These are phyloP conservation scores for Stephanodiscus minutulus DNA, from an alignment of 108 stramenopile genomes.

Conservation along the genomic window DNA sequence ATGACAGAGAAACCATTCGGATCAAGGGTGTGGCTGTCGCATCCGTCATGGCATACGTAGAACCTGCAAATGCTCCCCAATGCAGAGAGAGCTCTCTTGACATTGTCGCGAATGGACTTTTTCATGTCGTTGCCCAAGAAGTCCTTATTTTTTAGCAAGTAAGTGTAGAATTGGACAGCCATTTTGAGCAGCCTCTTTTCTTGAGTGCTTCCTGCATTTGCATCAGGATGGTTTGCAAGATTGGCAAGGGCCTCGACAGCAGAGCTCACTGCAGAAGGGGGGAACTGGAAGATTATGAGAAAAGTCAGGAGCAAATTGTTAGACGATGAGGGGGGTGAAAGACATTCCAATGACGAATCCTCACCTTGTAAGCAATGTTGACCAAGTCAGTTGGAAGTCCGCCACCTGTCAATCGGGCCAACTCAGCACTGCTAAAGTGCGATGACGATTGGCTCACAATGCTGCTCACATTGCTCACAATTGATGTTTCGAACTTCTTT, in stretches of 20 bases:
- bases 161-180: slow-evolving; percentile 74
- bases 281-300: slow-evolving; percentile 27
- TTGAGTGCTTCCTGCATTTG: slow-evolving; percentile 39
- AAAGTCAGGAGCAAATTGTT: background rate
- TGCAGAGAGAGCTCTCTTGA: slow-evolving; percentile 69
- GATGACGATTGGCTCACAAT: slow-evolving; percentile 57
- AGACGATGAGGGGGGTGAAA: background rate
- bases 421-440: slow-evolving; percentile 51
- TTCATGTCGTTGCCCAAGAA: slow-evolving; percentile 44
- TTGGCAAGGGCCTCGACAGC: slow-evolving; percentile 70
- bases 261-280: slow-evolving; percentile 56
- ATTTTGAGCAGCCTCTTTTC: slow-evolving; percentile 55
- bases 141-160: slow-evolving; percentile 63
- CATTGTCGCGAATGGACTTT: slow-evolving; percentile 52
- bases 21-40: slow-evolving; percentile 41
- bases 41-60: slow-evolving; percentile 33
- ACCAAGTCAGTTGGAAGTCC: slow-evolving; percentile 69
- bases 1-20: slow-evolving; percentile 22
- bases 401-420: slow-evolving; percentile 47
- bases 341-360: background rate
- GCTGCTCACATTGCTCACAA: slow-evolving; percentile 65
- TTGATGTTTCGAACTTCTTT: slow-evolving; percentile 59
- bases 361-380: slow-evolving; percentile 63
- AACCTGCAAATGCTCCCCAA: slow-evolving; percentile 76
- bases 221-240: slow-evolving; percentile 58